Evolutionary conservation across 2,329 filamentous ascomycete genomes (phyloP), one percentile per base, ranked within the genome.

Genomic region (Immersiporthe knoxdaviesiana): DNA sequence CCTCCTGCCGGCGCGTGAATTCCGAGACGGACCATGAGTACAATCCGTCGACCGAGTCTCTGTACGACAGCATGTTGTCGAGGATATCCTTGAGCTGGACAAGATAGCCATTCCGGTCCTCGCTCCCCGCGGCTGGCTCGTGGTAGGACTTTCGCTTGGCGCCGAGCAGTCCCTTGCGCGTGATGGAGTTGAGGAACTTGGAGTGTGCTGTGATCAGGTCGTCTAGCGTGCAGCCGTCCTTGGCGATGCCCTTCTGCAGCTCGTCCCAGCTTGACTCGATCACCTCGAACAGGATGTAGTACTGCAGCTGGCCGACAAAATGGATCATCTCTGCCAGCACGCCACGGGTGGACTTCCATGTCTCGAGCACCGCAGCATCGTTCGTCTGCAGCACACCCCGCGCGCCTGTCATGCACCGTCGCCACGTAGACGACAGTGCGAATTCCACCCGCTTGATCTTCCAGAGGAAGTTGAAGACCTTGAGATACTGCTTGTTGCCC

Each of bases 401-500:
- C 3, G 94, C 90, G 59, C 96, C 96, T 0, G 96, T 99, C 90
- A 97, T 98, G 80, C 92, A 97, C 73, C 94, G 92, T 68, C 96
- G 90, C 94, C 96, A 99, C 54, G 93, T 96, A 16, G 92, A 93
- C 6, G 91, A 88, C 1, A 99, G 87, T 0, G 93, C 94, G 76
- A 98, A 99, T 77, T 99, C 96, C 65, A 99, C 96, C 37, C 96
- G 91, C 81, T 99, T 99, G 76, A 99, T 93, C 72, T 96, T 91
- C 95, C 96, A 99, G 3, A 99, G 86, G 77, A 99, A 97, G 80
- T 99, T 99, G 87, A 99, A 99, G 12, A 99, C 93, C 78, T 98
- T 98, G 74, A 99, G 90, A 78, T 99, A 99, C 78, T 99, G 95
- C 30, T 95, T 92, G 73, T 92, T 95, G 60, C 94, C 94, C 88